phyloP scores from a whole-genome alignment of 2,329 filamentous ascomycete genomes.

The Monilinia vaccinii-corymbosi region DNA sequence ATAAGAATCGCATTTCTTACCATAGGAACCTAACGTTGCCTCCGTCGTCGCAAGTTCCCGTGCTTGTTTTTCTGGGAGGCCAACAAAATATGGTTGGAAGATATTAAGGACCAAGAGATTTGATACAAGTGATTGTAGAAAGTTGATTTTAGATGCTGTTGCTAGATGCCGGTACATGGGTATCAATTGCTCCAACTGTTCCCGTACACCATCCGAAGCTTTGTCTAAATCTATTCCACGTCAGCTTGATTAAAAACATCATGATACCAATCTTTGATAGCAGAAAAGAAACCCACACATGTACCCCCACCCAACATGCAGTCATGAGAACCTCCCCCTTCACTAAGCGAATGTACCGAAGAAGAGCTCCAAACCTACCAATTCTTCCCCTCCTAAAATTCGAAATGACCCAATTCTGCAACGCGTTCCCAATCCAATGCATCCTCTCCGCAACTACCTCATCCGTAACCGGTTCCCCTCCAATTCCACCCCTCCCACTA shows the following conservation, averaged over 20 bases:
- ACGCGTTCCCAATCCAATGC: constrained; percentile 52
- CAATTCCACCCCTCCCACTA: constrained; percentile 42
- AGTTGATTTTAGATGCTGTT: constrained; percentile 46
- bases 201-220: constrained; percentile 34
- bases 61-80: constrained; percentile 46
- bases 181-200: constrained; percentile 40
- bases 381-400: constrained; percentile 57
- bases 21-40: constrained; percentile 19
- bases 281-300: not conserved
- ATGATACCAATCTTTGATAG: not conserved
- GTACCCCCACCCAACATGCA: not conserved
- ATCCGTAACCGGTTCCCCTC: constrained; percentile 52
- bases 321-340: not conserved
- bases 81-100: constrained; percentile 55
- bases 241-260: not conserved
- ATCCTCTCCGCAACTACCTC: constrained; percentile 56
- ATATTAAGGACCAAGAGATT: constrained; percentile 50
- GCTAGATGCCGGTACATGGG: constrained; percentile 50
- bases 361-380: constrained; percentile 21
- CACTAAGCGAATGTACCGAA: not conserved
- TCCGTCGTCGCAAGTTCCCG: constrained; percentile 35
- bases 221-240: constrained; percentile 35
- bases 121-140: constrained; percentile 54
- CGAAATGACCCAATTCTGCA: constrained; percentile 67
- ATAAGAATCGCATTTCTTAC: constrained; percentile 12